Conservation (phyloP, 805 yeast species). For the Diddensiella caesifluorescens region DNA sequence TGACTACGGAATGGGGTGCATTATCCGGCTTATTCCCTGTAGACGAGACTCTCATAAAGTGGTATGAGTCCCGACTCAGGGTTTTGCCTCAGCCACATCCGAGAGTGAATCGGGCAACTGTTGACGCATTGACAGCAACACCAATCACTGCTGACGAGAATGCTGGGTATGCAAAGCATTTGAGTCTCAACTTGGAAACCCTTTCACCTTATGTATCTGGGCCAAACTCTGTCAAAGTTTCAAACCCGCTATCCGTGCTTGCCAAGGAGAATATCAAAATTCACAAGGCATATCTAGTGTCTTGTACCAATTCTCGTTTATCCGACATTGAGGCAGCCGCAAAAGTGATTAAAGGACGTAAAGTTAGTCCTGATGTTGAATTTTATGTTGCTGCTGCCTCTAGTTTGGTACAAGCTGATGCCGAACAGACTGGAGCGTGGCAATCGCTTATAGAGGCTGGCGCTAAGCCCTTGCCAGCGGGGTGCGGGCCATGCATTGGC, state of each 20-base stretch:
- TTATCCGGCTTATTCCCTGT: slow-evolving; percentile 96
- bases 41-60: slow-evolving; percentile 67
- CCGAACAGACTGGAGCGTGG: slow-evolving; percentile 92
- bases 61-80: slow-evolving; percentile 63
- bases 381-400: slow-evolving; percentile 98
- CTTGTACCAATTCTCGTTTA: slow-evolving; percentile 93
- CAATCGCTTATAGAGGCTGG: slow-evolving; percentile 84
- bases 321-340: slow-evolving; percentile 96
- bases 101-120: slow-evolving; percentile 61
- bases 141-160: slow-evolving; percentile 56
- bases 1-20: slow-evolving; percentile 99
- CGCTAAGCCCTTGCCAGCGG: slow-evolving; percentile 92
- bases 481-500: slow-evolving; percentile 99
- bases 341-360: slow-evolving; percentile 69
- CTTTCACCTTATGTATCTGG: slow-evolving; percentile 90
- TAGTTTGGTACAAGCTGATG: slow-evolving; percentile 85
- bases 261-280: slow-evolving; percentile 68
- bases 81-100: slow-evolving; percentile 71
- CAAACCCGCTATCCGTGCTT: slow-evolving; percentile 70
- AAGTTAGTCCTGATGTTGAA: slow-evolving; percentile 84
- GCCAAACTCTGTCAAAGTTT: slow-evolving; percentile 93
- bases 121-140: slow-evolving; percentile 47
- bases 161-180: slow-evolving; percentile 83
- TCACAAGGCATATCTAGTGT: slow-evolving; percentile 94
- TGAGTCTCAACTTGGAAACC: slow-evolving; percentile 71